Evolutionary conservation across 805 yeast genomes (phyloP).

Genomic region (Jamesozyma hellenica): DNA sequence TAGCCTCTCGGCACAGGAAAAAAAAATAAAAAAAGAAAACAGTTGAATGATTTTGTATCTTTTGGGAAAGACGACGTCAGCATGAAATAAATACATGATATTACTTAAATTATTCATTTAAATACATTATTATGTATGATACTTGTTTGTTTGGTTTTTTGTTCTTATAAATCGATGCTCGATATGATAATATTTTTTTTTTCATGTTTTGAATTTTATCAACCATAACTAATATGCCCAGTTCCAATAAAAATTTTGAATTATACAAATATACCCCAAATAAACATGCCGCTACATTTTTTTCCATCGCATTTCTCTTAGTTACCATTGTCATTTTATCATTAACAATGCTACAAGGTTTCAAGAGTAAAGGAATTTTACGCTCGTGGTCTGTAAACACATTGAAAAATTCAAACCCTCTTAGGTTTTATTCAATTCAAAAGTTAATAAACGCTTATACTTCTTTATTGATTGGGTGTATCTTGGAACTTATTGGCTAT

Average conservation of each 20-base stretch:
- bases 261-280: conserved; percentile 12
- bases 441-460: conserved; percentile 9
- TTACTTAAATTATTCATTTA: too few relatives aligned
- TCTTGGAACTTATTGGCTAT: conserved; percentile 23
- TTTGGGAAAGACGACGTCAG: too few relatives aligned
- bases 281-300: conserved; percentile 10
- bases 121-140: too few relatives aligned
- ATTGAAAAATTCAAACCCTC: neutral
- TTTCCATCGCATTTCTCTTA: conserved; percentile 9
- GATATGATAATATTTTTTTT: too few relatives aligned
- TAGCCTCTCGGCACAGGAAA: too few relatives aligned
- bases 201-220: too few relatives aligned
- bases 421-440: neutral
- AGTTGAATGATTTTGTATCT: too few relatives aligned
- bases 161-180: too few relatives aligned
- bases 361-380: neutral
- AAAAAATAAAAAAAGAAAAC: too few relatives aligned
- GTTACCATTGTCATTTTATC: neutral
- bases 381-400: conserved; percentile 1
- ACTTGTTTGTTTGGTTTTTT: too few relatives aligned
- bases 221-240: neutral
- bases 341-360: neutral
- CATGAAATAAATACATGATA: too few relatives aligned
- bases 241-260: neutral
- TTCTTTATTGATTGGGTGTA: conserved; percentile 23